Conservation (phyloP, 352 stramenopile species). For the Phytophthora rubi region DNA sequence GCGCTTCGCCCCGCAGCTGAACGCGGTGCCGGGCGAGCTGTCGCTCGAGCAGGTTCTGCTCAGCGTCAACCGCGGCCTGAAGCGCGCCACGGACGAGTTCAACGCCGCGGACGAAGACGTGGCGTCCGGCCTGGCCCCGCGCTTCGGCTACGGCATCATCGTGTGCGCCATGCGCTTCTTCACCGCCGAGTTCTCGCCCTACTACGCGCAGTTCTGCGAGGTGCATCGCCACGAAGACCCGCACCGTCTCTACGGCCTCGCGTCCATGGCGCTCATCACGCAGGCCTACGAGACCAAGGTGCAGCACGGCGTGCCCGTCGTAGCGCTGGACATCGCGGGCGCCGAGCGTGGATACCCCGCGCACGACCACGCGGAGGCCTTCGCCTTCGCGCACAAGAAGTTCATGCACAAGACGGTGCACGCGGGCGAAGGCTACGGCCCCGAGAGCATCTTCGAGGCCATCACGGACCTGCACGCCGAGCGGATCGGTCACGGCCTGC, state of each 20-base stretch:
- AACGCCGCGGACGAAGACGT: slow-evolving; percentile 66
- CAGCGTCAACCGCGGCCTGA: slow-evolving; percentile 62
- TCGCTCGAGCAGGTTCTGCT: slow-evolving; percentile 80
- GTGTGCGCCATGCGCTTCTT: slow-evolving; percentile 92
- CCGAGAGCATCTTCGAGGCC: slow-evolving; percentile 88
- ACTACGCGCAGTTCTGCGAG: slow-evolving; percentile 87
- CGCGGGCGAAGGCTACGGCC: slow-evolving; percentile 85
- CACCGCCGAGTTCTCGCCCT: slow-evolving; percentile 76
- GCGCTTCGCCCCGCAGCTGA: slow-evolving; percentile 86
- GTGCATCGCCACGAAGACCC: slow-evolving; percentile 76
- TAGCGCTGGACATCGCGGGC: slow-evolving; percentile 89
- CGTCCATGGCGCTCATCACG: slow-evolving; percentile 85
- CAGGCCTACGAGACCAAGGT: slow-evolving; percentile 80
- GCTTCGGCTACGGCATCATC: slow-evolving; percentile 88
- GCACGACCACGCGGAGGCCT: slow-evolving; percentile 82
- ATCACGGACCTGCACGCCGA: slow-evolving; percentile 89
- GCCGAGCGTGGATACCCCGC: slow-evolving; percentile 83
- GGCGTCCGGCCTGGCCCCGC: slow-evolving; percentile 55
- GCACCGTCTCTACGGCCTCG: slow-evolving; percentile 80
- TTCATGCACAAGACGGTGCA: slow-evolving; percentile 92
- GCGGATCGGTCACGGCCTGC: slow-evolving; percentile 84
- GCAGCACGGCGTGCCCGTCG: slow-evolving; percentile 69
- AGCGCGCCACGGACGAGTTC: slow-evolving; percentile 70
- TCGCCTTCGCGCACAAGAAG: slow-evolving; percentile 87
- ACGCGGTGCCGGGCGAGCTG: slow-evolving; percentile 64